Evolutionary conservation across 768 basidiomycete genomes (phyloP), one percentile per base, ranked within the genome.

Genomic region (Tubosaeta brunneosetosa): DNA sequence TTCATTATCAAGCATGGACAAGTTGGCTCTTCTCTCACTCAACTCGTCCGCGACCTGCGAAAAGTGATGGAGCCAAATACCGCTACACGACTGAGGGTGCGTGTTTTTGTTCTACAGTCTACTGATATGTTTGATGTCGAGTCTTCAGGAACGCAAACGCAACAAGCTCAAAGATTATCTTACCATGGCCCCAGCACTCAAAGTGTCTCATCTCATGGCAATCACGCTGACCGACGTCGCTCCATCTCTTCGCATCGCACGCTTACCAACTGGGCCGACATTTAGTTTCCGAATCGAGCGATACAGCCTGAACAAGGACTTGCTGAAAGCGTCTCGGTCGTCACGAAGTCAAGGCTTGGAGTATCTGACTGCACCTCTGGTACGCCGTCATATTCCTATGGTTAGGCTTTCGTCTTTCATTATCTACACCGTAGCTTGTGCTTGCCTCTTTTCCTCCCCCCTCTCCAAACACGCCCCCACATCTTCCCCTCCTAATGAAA

Each of bases 31-130:
- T 92, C 91, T 8, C 74, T 97, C 51, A 73, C 84, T 5, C 91
- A 94, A 64, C 86, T 99, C 34, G 94, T 97, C 17, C 81, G 90
- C 51, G 95, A 99, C 72, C 74, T 97, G 64, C 78, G 97, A 63
- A 90, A 91, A 70, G 91, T 97, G 55, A 91, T 99, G 91, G 97
- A 99, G 67, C 97, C 97, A 54, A 92, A 97, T 64, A 99, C 97
- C 13, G 97, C 95, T 17, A 86, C 85, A 56, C 80, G 97, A 46
- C 78, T 99, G n/a, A 85, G 75, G 72, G 94, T 95, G 56, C 58
- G 74, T 74, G 32, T 54, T 45, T n/a, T n/a, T n/a, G n/a, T 2
- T 43, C 43, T 29, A 46, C 40, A 22, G 11, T 1, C 2, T 31
- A 51, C 25, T 49, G 47, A 17, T 29, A 53, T 50, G 47, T 44